Evolutionary conservation across 2,329 filamentous ascomycete genomes (phyloP), one percentile per base, ranked within the genome.

Genomic region (Fusarium foetens): DNA sequence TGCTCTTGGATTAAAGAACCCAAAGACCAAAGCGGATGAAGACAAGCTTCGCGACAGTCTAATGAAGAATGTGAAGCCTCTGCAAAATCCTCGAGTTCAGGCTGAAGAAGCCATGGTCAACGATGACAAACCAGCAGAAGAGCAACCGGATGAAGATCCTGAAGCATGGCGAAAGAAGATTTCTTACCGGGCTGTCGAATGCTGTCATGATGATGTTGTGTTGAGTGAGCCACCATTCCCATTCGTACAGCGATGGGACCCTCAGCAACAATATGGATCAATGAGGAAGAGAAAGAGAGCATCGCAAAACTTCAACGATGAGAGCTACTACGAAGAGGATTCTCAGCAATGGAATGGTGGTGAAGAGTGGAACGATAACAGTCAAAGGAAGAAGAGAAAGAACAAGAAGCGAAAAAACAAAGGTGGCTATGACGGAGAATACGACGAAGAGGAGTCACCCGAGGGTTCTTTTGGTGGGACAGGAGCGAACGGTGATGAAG

Each of bases 171-270:
- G 89, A 73, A 83, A 89, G 8, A 94, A 90, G 73, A 91, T 98
- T 66, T 87, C 84, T 16, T 90, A 97, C 68, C 88, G 89, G 29
- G 95, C 94, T 27, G 93, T 97, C 2, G 95, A 98, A 80, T 98
- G 95, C 81, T 89, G 90, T 69, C 87, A 93, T n/a, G 88, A 93
- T 35, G 88, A 86, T 9, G 83, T 94, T 42, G 83, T 87, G 36
- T 84, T 97, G 49, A 92, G 88, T 58, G 88, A 93, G 38, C 95
- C 95, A 0, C 93, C 95, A 0, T 98, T 97, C 77, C 95, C 95
- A 0, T 98, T 98, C 80, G 86, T 93, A 21, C 94, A 98, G 80
- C 89, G 93, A 51, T 98, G 95, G 95, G 94, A 97, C 80, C 87
- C 89, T 7, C 91, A 94, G 68, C 93, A 95, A 76, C 83, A 83